Conservation (phyloP, 257 asterid species). For the Solanum phureja region DNA sequence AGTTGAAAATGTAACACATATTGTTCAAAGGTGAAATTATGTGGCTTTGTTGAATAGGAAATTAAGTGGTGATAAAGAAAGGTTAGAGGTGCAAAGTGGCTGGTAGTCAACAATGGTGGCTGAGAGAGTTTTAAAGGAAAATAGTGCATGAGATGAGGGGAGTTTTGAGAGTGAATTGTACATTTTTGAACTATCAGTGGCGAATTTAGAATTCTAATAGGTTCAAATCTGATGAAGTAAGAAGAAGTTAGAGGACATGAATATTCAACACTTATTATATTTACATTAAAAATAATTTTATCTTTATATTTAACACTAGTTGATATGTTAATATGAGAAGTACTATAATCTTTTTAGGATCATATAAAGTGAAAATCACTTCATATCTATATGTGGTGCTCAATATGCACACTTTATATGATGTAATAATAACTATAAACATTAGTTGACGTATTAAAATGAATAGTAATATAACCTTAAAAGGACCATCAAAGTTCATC, state of each 20-base stretch:
- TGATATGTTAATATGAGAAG: accelerated
- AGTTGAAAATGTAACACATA: not conserved
- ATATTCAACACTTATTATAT: too few relatives aligned
- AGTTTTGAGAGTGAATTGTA: not conserved
- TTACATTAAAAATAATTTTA: too few relatives aligned
- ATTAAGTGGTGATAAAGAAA: not conserved
- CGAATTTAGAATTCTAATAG: not conserved
- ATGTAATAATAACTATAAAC: too few relatives aligned
- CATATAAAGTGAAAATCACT: too few relatives aligned
- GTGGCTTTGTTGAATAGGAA: not conserved
- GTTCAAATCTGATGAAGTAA: too few relatives aligned
- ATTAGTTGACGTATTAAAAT: too few relatives aligned
- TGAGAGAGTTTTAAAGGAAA: not conserved
- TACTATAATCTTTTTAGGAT: too few relatives aligned
- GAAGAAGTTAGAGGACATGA: too few relatives aligned
- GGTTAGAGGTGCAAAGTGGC: not conserved
- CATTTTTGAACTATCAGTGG: not conserved
- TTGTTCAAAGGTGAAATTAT: not conserved
- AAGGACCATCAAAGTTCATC: not conserved
- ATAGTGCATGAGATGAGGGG: not conserved
- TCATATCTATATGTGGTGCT: too few relatives aligned
- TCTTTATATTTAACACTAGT: too few relatives aligned
- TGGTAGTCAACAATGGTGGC: not conserved
- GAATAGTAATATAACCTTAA: too few relatives aligned
- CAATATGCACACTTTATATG: too few relatives aligned